Percentiles rank a stretch among this genome's conserved stretches.
phyloP scores from a whole-genome alignment of 2,329 filamentous ascomycete genomes.

The Lasiodiplodia citricola region DNA sequence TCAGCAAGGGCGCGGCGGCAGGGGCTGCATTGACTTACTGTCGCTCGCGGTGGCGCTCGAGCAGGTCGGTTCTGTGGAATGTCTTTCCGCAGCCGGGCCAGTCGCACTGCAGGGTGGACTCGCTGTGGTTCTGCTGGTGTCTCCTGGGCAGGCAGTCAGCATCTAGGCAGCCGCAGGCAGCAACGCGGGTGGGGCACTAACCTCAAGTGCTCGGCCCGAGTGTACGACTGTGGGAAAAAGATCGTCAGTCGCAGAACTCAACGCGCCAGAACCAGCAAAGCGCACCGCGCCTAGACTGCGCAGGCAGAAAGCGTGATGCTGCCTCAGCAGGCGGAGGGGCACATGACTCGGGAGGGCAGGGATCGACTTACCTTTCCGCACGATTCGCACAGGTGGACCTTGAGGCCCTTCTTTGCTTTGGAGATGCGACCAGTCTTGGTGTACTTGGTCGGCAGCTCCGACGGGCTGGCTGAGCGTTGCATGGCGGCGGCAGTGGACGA shows the following conservation, averaged over 20 bases:
- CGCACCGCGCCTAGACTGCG: neutral
- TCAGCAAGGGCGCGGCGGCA: neutral
- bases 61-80: constrained; percentile 52
- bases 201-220: constrained; percentile 54
- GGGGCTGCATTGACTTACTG: constrained; percentile 43
- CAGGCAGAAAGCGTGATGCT: constrained; percentile 4
- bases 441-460: constrained; percentile 39
- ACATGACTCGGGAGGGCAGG: constrained; percentile 9
- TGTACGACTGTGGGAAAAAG: constrained; percentile 47
- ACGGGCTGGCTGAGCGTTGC: constrained; percentile 42
- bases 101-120: constrained; percentile 48
- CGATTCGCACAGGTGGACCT: constrained; percentile 51
- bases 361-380: constrained; percentile 51
- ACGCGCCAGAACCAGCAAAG: neutral
- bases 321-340: neutral
- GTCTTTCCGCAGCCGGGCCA: constrained; percentile 48
- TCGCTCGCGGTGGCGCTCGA: constrained; percentile 51
- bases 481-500: constrained; percentile 31
- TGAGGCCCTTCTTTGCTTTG: constrained; percentile 54
- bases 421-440: constrained; percentile 54
- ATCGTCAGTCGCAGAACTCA: constrained; percentile 2
- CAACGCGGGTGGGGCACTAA: constrained; percentile 30
- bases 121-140: constrained; percentile 54
- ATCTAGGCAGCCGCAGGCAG: constrained; percentile 1
- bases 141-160: constrained; percentile 39